phyloP scores from a whole-genome alignment of 352 stramenopile genomes.

The Aphanomyces stellatus region DNA sequence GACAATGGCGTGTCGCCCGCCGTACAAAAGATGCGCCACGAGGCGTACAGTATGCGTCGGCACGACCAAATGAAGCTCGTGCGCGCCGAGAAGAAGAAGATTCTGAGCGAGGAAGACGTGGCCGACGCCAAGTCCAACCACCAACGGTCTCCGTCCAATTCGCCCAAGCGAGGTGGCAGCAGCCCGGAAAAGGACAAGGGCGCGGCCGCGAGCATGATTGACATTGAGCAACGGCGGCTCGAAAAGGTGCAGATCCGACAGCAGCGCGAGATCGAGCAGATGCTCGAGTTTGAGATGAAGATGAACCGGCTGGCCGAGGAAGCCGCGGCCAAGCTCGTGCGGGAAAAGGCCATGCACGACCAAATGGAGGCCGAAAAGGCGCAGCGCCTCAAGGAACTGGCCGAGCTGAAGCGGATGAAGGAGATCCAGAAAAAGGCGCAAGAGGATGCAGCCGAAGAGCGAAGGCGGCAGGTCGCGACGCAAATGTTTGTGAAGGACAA shows the following conservation, averaged over 20 bases:
- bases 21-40: slow-evolving; percentile 87
- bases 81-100: slow-evolving; percentile 63
- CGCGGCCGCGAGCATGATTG: slow-evolving; percentile 36
- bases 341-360: slow-evolving; percentile 53
- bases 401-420: slow-evolving; percentile 59
- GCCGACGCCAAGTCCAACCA: not conserved
- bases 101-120: slow-evolving; percentile 43
- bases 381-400: slow-evolving; percentile 53
- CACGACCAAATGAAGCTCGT: slow-evolving; percentile 88
- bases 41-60: slow-evolving; percentile 85
- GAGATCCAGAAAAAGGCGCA: slow-evolving; percentile 81
- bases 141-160: slow-evolving; percentile 21
- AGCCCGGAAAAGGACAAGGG: slow-evolving; percentile 23
- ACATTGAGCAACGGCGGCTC: slow-evolving; percentile 58
- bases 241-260: slow-evolving; percentile 70
- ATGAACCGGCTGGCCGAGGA: slow-evolving; percentile 79
- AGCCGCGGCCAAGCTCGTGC: slow-evolving; percentile 53
- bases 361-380: slow-evolving; percentile 56
- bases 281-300: slow-evolving; percentile 89
- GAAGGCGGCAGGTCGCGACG: slow-evolving; percentile 44
- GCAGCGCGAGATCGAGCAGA: slow-evolving; percentile 81
- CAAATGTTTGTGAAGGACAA: slow-evolving; percentile 66
- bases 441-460: slow-evolving; percentile 75
- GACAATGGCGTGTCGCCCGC: slow-evolving; percentile 68
- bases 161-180: slow-evolving; percentile 21